Percentiles rank a stretch among this genome's conserved stretches.
These are phyloP conservation scores for Venturia nashicola DNA, from an alignment of 2,329 filamentous ascomycete species.

Conservation along the genomic window DNA sequence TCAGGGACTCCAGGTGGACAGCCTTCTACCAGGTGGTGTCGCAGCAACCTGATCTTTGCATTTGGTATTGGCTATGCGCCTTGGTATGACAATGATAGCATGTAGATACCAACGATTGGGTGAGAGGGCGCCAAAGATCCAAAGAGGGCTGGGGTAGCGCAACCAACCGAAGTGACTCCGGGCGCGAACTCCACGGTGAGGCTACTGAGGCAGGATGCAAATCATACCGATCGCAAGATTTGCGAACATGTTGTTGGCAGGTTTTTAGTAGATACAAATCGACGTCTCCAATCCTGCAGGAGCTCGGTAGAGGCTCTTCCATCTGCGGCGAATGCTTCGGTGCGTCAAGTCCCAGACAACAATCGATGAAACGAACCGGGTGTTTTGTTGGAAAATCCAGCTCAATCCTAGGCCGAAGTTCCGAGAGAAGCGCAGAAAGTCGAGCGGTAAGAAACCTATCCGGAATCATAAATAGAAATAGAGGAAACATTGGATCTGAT, in stretches of 20 bases:
- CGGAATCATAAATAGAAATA: slow-evolving; percentile 1
- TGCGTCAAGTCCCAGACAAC: background rate
- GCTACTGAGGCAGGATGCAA: background rate
- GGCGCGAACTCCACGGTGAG: background rate
- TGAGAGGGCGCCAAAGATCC: background rate
- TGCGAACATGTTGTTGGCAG: background rate
- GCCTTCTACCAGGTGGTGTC: background rate
- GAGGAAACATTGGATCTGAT: background rate
- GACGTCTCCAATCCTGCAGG: background rate
- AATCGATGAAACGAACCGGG: background rate
- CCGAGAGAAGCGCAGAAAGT: background rate
- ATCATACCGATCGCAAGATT: background rate
- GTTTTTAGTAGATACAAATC: background rate
- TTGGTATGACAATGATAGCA: background rate
- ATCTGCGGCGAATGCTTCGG: background rate
- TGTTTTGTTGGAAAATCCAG: background rate
- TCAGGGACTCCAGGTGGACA: background rate
- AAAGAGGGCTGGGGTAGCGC: background rate
- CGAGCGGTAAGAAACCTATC: background rate
- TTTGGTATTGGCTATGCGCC: background rate
- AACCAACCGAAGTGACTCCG: background rate
- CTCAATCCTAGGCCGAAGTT: background rate
- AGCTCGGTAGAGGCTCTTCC: background rate
- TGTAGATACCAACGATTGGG: background rate
- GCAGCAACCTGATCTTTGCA: background rate